phyloP scores from a whole-genome alignment of 164 flowering plant genomes.

The Nymphaea colorata region DNA sequence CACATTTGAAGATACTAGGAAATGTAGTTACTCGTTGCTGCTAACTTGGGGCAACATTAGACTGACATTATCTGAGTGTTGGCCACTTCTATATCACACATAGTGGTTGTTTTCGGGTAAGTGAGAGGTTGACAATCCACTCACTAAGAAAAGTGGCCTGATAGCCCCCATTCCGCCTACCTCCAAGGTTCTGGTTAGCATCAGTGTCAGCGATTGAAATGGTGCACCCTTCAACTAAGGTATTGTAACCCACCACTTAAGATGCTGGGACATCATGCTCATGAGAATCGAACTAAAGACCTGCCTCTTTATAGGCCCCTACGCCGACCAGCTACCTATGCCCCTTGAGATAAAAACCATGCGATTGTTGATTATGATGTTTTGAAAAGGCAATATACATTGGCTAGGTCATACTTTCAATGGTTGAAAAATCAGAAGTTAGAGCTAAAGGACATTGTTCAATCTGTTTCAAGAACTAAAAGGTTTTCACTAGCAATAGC shows the following conservation, averaged over 20 bases:
- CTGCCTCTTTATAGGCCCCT: too few species aligned
- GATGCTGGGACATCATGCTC: too few species aligned
- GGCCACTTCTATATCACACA: conserved; percentile 93
- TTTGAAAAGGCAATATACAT: conserved; percentile 79
- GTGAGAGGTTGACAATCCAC: too few species aligned
- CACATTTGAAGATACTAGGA: not conserved
- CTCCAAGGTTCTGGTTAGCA: too few species aligned
- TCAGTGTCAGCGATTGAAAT: too few species aligned
- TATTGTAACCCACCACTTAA: too few species aligned
- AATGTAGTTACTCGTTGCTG: conserved; percentile 94
- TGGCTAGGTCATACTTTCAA: conserved; percentile 82
- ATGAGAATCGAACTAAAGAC: too few species aligned
- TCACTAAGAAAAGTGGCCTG: too few species aligned
- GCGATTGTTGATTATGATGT: conserved; percentile 95
- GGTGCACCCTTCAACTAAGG: too few species aligned
- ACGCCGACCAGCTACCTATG: too few species aligned
- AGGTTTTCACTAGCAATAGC: conserved; percentile 48
- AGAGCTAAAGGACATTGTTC: conserved; percentile 58
- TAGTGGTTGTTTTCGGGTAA: conserved; percentile 53
- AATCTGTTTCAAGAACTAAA: conserved; percentile 49
- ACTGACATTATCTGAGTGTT: conserved; percentile 92
- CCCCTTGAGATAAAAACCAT: conserved; percentile 64
- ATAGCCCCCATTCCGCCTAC: too few species aligned
- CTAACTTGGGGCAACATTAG: conserved; percentile 98
- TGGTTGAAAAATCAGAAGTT: conserved; percentile 92